Evolutionary conservation across 2,329 filamentous ascomycete species (phyloP).

Genomic region (Fusarium coicis): DNA sequence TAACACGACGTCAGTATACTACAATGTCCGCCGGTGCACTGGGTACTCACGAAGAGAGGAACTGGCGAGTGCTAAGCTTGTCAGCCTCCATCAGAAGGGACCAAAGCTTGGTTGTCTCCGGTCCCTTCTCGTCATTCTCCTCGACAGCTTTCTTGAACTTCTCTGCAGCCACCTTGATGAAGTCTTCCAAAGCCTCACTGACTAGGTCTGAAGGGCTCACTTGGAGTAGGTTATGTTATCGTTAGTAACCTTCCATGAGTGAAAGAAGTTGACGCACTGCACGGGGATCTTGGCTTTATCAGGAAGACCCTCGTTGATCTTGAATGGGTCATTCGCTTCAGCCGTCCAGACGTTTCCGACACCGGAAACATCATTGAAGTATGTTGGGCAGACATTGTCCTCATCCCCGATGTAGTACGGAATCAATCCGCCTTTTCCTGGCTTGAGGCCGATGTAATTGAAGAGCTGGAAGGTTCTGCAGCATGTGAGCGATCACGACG

Average conservation of each 20-base stretch:
- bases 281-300: slow-evolving; percentile 1
- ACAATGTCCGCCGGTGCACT: no score
- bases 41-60: slow-evolving; percentile 30
- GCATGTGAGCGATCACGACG: accelerated
- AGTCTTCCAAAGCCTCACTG: no score
- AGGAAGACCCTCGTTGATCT: slow-evolving; percentile 18
- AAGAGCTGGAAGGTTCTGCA: slow-evolving; percentile 36
- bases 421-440: slow-evolving; percentile 17
- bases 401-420: slow-evolving; percentile 30
- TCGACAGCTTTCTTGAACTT: no score
- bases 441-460: slow-evolving; percentile 22
- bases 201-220: background rate
- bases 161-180: no score
- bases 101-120: background rate
- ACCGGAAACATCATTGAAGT: slow-evolving; percentile 20
- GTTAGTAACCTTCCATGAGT: no score
- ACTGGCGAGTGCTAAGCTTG: slow-evolving; percentile 32
- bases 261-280: background rate
- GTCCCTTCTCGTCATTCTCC: background rate
- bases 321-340: slow-evolving; percentile 1
- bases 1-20: no score
- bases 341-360: slow-evolving; percentile 9
- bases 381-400: slow-evolving; percentile 6
- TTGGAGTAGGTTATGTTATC: background rate
- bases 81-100: slow-evolving; percentile 24